These are phyloP conservation scores for Catunica adiposa DNA, from an alignment of 2,329 filamentous ascomycete species.

Conservation along the genomic window DNA sequence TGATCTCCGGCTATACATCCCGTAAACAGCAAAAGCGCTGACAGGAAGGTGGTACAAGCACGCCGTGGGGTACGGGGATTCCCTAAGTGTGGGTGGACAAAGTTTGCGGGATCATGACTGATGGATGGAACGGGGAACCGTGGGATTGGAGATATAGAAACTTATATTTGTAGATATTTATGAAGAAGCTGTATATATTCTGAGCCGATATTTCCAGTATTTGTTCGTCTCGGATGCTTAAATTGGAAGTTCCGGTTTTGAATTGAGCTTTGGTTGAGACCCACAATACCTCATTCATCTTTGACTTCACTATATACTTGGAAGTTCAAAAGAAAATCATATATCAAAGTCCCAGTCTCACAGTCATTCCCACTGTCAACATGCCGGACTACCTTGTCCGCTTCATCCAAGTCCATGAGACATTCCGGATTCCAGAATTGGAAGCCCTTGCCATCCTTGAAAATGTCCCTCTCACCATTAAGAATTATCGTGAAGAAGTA, in stretches of 20 bases:
- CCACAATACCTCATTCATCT: background rate
- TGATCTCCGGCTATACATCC: background rate
- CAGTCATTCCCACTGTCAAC: background rate
- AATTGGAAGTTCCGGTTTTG: too few species aligned
- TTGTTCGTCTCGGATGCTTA: too few species aligned
- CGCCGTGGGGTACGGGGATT: background rate
- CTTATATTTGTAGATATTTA: too few species aligned
- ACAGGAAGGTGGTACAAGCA: conserved; percentile 1
- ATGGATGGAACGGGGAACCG: background rate
- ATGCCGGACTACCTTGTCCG: conserved; percentile 68
- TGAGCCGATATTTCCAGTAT: too few species aligned
- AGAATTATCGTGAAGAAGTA: conserved; percentile 63
- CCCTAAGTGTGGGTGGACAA: background rate
- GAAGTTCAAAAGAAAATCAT: background rate
- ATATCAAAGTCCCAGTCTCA: background rate
- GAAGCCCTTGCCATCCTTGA: conserved; percentile 59
- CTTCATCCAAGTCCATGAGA: conserved; percentile 77
- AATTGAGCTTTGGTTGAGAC: too few species aligned
- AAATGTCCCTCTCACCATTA: conserved; percentile 49
- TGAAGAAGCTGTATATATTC: too few species aligned
- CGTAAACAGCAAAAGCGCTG: background rate
- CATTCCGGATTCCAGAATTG: conserved; percentile 75
- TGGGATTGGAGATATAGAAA: too few species aligned
- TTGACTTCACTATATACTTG: background rate
- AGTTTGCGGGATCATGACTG: background rate